Conservation (phyloP, 139 green algal species). For the Bryopsis sp. region DNA sequence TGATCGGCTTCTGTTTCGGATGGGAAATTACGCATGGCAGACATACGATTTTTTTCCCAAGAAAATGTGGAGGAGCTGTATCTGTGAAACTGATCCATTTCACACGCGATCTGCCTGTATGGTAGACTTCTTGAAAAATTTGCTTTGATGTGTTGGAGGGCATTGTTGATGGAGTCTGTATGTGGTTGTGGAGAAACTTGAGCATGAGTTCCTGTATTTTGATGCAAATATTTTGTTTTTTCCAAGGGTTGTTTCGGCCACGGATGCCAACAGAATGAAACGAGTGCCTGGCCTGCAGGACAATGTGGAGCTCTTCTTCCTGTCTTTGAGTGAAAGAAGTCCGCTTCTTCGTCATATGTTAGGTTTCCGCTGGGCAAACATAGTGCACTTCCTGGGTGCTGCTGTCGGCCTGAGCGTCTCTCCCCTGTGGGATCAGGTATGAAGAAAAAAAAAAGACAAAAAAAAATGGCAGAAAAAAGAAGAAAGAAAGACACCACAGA, state of each 20-base stretch:
- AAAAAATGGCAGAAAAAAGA: slow-evolving; percentile 35
- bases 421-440: no score
- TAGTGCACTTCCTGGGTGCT: slow-evolving; percentile 51
- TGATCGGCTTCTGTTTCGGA: no score
- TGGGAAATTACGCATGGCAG: no score
- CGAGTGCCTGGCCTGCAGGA: slow-evolving; percentile 54
- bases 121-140: not conserved
- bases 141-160: not conserved
- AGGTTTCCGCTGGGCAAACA: slow-evolving; percentile 28
- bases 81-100: not conserved
- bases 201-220: not conserved
- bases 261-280: slow-evolving; percentile 54
- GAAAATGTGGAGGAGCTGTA: not conserved
- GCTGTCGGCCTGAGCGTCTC: slow-evolving; percentile 46
- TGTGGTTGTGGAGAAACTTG: not conserved
- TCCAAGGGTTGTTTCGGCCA: slow-evolving; percentile 59
- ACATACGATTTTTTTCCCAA: not conserved
- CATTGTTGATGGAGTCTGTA: not conserved
- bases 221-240: no score
- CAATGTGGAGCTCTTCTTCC: slow-evolving; percentile 43
- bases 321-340: slow-evolving; percentile 16
- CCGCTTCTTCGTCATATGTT: slow-evolving; percentile 21
- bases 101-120: not conserved
- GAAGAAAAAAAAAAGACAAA: no score
- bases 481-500: not conserved